Evolutionary conservation across 495 filamentous ascomycete genomes (phyloP).

Genomic region (Thozetella sp.): DNA sequence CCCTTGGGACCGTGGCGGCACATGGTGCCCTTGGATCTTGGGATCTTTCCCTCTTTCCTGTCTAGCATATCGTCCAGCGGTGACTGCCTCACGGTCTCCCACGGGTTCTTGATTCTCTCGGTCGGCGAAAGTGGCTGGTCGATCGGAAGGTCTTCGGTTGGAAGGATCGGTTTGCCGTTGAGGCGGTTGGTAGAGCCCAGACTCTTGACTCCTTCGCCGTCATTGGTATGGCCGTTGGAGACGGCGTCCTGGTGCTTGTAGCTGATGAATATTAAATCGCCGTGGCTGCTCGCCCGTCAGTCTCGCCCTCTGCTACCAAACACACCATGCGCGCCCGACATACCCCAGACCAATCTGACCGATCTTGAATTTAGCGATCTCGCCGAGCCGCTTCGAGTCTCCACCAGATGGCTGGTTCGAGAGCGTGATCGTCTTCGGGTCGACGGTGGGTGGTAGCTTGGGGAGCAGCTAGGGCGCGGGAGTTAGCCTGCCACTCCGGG

Average conservation of each 20-base stretch:
- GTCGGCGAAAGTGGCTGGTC: constrained; percentile 58
- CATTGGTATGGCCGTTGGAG: constrained; percentile 27
- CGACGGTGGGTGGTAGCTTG: constrained; percentile 57
- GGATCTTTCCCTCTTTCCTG: constrained; percentile 90
- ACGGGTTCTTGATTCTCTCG: constrained; percentile 79
- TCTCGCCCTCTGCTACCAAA: constrained; percentile 8
- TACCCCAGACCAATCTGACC: constrained; percentile 73
- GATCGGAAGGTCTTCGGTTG: constrained; percentile 66
- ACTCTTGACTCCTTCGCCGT: constrained; percentile 35
- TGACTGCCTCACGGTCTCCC: constrained; percentile 89
- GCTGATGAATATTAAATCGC: constrained; percentile 84
- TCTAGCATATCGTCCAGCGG: constrained; percentile 84
- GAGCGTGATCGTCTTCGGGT: constrained; percentile 73
- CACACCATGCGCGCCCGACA: constrained; percentile 14
- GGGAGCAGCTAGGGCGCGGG: constrained; percentile 34
- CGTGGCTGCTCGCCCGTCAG: constrained; percentile 62
- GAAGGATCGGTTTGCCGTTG: constrained; percentile 77
- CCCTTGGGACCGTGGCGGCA: constrained; percentile 94
- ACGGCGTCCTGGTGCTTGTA: constrained; percentile 57
- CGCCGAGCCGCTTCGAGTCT: constrained; percentile 68
- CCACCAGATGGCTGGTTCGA: constrained; percentile 79
- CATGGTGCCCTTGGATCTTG: constrained; percentile 76
- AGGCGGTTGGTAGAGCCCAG: constrained; percentile 59
- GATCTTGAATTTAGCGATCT: constrained; percentile 69
- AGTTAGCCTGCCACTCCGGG: constrained; percentile 5